Evolutionary conservation across 306 rosid species (phyloP).

Genomic region (Vigna unguiculata): DNA sequence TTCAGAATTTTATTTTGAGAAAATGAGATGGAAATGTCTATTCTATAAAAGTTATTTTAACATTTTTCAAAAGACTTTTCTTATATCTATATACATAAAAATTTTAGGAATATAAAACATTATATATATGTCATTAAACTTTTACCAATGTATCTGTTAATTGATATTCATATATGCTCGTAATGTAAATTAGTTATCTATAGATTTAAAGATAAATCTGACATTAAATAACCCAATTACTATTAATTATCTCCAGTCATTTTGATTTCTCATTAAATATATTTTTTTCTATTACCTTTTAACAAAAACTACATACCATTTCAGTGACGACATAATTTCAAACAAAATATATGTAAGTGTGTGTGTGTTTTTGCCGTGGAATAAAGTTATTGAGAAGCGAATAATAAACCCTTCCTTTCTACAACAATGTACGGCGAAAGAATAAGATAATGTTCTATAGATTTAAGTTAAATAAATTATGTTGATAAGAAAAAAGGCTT

Average conservation of each 20-base stretch:
- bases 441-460: neutral
- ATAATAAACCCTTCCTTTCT: neutral
- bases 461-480: neutral
- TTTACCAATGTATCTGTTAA: neutral
- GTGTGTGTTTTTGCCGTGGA: neutral
- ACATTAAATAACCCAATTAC: neutral
- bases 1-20: conserved; percentile 6
- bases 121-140: neutral
- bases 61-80: neutral
- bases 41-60: too few relatives aligned
- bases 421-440: neutral
- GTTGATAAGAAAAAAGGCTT: neutral
- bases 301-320: neutral
- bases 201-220: neutral
- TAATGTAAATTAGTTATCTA: neutral
- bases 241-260: neutral
- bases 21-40: neutral
- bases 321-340: neutral
- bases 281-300: neutral
- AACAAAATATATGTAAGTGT: neutral
- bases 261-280: neutral
- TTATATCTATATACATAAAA: neutral
- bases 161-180: neutral
- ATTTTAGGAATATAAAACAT: neutral
- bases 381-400: conserved; percentile 1